Evolutionary conservation across 2,329 filamentous ascomycete species (phyloP).

Genomic region (Monosporascus sp.): DNA sequence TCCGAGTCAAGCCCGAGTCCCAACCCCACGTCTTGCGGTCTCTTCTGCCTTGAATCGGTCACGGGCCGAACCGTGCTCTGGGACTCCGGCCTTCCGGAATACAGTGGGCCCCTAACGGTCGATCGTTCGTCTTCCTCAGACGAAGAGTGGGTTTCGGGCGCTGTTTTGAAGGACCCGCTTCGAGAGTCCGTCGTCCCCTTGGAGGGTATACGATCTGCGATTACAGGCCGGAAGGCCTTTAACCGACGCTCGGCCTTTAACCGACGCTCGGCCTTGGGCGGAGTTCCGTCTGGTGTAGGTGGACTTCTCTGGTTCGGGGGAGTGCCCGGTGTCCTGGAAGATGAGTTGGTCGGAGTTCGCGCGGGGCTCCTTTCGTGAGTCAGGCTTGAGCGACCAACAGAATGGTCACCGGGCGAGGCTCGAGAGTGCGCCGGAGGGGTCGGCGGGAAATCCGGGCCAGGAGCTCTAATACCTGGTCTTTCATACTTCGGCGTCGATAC

Average conservation of each 20-base stretch:
- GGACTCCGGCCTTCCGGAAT: conserved; percentile 36
- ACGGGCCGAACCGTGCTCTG: conserved; percentile 39
- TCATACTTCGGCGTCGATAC: conserved; percentile 38
- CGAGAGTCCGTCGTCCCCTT: conserved; percentile 55
- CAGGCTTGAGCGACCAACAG: conserved; percentile 38
- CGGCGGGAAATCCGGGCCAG: conserved; percentile 51
- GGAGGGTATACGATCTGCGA: conserved; percentile 45
- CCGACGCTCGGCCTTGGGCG: conserved; percentile 49
- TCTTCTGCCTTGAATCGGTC: conserved; percentile 25
- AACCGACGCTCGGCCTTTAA: conserved; percentile 41
- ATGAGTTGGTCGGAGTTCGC: conserved; percentile 34
- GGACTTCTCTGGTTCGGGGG: conserved; percentile 63
- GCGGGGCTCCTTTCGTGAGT: conserved; percentile 33
- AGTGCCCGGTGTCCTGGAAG: conserved; percentile 46
- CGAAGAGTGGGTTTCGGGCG: conserved; percentile 58
- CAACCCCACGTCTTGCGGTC: conserved; percentile 35
- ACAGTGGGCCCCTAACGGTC: conserved; percentile 34
- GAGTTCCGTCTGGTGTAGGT: conserved; percentile 72
- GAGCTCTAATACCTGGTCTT: conserved; percentile 33
- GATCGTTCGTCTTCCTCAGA: conserved; percentile 53
- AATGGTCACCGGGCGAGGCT: conserved; percentile 49
- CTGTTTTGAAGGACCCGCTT: conserved; percentile 68
- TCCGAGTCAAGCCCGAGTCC: conserved; percentile 39
- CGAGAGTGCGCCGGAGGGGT: conserved; percentile 59
- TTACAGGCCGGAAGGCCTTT: conserved; percentile 40